A percentile compares a stretch with the other conserved stretches of the same genome.
These are phyloP conservation scores for Melaleuca alternifolia DNA, from an alignment of 345 rosid genomes.

Conservation along the genomic window DNA sequence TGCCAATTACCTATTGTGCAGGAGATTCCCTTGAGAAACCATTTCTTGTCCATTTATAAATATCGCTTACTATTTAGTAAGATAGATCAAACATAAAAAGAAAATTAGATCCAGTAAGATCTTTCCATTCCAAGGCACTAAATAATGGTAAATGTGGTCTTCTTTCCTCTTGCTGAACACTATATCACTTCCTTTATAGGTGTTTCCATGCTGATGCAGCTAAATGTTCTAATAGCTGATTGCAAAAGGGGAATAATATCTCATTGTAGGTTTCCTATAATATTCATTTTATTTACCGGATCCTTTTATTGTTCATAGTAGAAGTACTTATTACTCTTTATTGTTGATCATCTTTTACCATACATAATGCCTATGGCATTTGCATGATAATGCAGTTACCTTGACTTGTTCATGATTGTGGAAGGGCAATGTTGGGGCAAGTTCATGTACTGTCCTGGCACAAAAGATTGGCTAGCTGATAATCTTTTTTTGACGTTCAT, in stretches of 20 bases:
- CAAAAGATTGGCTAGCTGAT: not conserved
- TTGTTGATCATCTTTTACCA: not conserved
- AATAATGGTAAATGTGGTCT: not conserved
- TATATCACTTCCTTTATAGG: not conserved
- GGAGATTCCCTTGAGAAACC: not conserved
- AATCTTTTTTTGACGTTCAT: not conserved
- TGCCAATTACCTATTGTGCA: not conserved
- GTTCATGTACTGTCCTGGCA: not conserved
- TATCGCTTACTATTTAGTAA: not conserved
- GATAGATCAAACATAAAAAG: not conserved
- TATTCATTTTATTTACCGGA: not conserved
- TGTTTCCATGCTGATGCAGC: not conserved
- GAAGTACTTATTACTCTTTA: not conserved
- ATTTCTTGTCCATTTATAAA: not conserved
- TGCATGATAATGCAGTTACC: not conserved
- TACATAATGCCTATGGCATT: not conserved
- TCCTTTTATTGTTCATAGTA: not conserved
- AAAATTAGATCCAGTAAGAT: not conserved
- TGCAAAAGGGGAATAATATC: not conserved
- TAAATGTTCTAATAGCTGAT: not conserved
- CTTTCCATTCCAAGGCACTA: not conserved
- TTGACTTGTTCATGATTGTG: not conserved
- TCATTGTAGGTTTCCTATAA: not conserved
- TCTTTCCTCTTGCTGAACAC: not conserved
- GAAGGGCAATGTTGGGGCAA: not conserved